A percentile compares a stretch with the other conserved stretches of the same genome.
phyloP scores from a whole-genome alignment of 2,329 filamentous ascomycete genomes.

The Dactylellina leptospora region DNA sequence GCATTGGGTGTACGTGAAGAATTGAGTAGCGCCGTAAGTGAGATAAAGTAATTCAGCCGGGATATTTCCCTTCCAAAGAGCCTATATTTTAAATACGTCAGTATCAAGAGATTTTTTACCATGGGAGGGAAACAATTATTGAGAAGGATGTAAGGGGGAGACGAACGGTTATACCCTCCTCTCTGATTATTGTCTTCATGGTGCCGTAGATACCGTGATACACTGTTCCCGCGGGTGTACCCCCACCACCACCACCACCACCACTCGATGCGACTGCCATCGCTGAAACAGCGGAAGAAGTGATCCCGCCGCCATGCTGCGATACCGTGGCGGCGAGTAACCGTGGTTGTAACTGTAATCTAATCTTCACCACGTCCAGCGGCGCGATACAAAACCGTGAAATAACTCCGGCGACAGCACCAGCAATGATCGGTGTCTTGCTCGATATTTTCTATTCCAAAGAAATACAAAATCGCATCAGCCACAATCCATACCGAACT shows the following conservation, averaged over 20 bases:
- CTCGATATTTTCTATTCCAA: constrained; percentile 5
- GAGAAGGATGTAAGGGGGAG: constrained; percentile 1
- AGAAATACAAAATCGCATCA: no score
- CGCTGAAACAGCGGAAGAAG: no score
- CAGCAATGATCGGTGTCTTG: constrained; percentile 36
- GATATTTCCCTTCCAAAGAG: constrained; percentile 97
- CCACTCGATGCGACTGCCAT: constrained; percentile 62
- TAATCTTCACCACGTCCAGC: constrained; percentile 97
- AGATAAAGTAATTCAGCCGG: constrained; percentile 95
- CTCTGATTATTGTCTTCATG: constrained; percentile 75
- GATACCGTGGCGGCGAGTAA: constrained; percentile 67
- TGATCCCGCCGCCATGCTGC: constrained; percentile 60
- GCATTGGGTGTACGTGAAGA: constrained; percentile 82
- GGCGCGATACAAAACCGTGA: constrained; percentile 82
- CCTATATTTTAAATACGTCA: constrained; percentile 59
- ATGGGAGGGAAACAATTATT: neutral
- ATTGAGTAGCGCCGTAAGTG: constrained; percentile 87
- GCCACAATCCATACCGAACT: no score
- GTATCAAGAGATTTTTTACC: neutral
- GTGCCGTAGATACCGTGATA: constrained; percentile 83
- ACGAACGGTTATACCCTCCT: constrained; percentile 78
- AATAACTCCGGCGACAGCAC: constrained; percentile 29
- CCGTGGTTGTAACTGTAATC: constrained; percentile 89
- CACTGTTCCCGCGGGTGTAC: neutral
- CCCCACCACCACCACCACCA: neutral